phyloP scores from a whole-genome alignment of 257 asterid species.

The Rhazya stricta region DNA sequence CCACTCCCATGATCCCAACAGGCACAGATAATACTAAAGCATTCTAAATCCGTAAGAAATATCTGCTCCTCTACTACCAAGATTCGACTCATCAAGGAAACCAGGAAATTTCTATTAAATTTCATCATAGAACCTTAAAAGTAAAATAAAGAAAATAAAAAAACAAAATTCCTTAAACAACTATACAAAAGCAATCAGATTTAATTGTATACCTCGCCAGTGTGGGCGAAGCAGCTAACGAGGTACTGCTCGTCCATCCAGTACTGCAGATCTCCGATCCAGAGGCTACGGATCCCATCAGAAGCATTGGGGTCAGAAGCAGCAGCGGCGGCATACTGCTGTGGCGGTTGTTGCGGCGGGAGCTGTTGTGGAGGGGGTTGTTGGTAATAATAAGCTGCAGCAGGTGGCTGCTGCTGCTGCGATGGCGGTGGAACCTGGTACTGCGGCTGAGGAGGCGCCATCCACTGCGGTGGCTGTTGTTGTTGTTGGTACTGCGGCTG shows the following conservation, averaged over 20 bases:
- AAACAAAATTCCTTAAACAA: background rate
- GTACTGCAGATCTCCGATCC: conserved; percentile 95
- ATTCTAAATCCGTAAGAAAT: background rate
- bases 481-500: conserved; percentile 50
- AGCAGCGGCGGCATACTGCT: conserved; percentile 37
- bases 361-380: conserved; percentile 36
- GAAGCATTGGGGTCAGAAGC: conserved; percentile 31
- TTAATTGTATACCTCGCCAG: conserved; percentile 58
- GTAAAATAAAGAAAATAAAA: background rate
- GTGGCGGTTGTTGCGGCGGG: conserved; percentile 39
- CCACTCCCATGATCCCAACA: background rate
- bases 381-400: conserved; percentile 60
- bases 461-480: conserved; percentile 56
- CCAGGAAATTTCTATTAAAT: background rate
- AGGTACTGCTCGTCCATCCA: conserved; percentile 92
- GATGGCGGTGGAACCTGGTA: conserved; percentile 61
- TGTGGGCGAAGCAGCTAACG: conserved; percentile 39
- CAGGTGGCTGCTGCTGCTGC: conserved; percentile 32
- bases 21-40: too few relatives aligned
- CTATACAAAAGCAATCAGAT: background rate
- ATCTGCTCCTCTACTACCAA: background rate
- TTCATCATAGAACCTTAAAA: background rate
- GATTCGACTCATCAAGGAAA: background rate
- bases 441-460: conserved; percentile 45
- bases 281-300: conserved; percentile 78